Conservation (phyloP, 2,329 filamentous ascomycete genomes). For the Cladophialophora psammophila region DNA sequence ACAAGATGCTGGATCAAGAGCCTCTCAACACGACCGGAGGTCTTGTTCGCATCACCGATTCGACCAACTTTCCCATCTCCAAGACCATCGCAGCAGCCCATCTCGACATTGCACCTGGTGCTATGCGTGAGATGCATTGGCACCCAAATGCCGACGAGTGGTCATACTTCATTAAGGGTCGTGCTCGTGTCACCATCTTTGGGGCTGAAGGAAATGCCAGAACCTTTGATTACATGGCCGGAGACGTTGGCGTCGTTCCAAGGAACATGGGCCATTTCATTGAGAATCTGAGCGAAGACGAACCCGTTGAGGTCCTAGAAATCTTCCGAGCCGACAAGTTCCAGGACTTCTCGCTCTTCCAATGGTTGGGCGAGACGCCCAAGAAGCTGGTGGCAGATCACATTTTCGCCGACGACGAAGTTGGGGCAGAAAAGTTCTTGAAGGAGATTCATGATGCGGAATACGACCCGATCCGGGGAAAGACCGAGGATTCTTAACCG, state of each 20-base stretch:
- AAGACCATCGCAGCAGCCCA: constrained; percentile 76
- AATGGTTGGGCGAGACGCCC: constrained; percentile 78
- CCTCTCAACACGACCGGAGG: constrained; percentile 73
- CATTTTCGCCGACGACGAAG: constrained; percentile 67
- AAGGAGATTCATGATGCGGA: constrained; percentile 67
- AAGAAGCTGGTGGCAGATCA: constrained; percentile 71
- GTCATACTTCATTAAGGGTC: constrained; percentile 78
- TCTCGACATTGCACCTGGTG: constrained; percentile 73
- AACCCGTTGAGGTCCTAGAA: constrained; percentile 77
- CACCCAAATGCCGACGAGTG: constrained; percentile 81
- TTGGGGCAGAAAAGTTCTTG: constrained; percentile 69
- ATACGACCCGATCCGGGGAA: constrained; percentile 45
- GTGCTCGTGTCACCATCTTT: constrained; percentile 77
- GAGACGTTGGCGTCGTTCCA: constrained; percentile 79
- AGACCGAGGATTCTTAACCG: constrained; percentile 10
- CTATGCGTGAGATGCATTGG: constrained; percentile 82
- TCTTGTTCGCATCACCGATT: constrained; percentile 75
- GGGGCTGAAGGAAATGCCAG: constrained; percentile 71
- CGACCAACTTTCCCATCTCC: constrained; percentile 76
- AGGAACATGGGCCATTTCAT: constrained; percentile 82
- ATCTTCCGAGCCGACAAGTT: constrained; percentile 76
- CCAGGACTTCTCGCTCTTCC: constrained; percentile 74
- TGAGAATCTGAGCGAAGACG: constrained; percentile 77
- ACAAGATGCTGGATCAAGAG: constrained; percentile 74
- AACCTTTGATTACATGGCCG: constrained; percentile 77